phyloP scores from a whole-genome alignment of 768 basidiomycete species.

The Kwoniella sp. region DNA sequence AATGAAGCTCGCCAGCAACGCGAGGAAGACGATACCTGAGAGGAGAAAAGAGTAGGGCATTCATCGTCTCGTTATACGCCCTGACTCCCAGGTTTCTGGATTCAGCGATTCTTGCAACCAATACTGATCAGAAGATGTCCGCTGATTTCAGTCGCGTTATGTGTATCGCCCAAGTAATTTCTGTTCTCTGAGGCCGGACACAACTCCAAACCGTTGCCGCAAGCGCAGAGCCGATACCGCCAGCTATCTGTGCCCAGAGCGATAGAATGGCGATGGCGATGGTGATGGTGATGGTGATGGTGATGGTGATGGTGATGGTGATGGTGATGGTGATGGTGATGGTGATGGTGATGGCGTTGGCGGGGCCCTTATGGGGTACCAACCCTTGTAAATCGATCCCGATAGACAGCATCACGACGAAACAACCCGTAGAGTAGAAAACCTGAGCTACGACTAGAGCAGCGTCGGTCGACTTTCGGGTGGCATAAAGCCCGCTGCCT shows the following conservation, averaged over 20 bases:
- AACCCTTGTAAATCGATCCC: background rate
- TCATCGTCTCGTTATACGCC: background rate
- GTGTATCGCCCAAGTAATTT: constrained; percentile 6
- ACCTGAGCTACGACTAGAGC: background rate
- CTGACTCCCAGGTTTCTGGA: constrained; percentile 17
- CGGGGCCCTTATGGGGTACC: background rate
- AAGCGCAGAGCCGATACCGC: constrained; percentile 51
- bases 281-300: constrained; percentile 53
- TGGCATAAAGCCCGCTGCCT: background rate
- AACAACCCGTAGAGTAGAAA: background rate
- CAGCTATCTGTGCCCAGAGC: constrained; percentile 56
- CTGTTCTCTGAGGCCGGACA: background rate
- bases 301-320: constrained; percentile 48
- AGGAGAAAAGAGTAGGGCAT: background rate
- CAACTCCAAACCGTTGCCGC: constrained; percentile 40
- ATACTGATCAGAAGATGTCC: constrained; percentile 31
- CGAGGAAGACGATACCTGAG: background rate
- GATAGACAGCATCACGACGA: background rate
- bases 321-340: constrained; percentile 47
- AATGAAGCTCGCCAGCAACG: background rate
- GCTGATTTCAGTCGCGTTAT: background rate
- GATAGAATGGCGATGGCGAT: constrained; percentile 49
- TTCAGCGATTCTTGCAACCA: constrained; percentile 22
- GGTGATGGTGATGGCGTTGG: constrained; percentile 45
- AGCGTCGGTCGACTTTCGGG: background rate